Conservation (phyloP, 75 land plant genomes). For the Sequoia sempervirens region DNA sequence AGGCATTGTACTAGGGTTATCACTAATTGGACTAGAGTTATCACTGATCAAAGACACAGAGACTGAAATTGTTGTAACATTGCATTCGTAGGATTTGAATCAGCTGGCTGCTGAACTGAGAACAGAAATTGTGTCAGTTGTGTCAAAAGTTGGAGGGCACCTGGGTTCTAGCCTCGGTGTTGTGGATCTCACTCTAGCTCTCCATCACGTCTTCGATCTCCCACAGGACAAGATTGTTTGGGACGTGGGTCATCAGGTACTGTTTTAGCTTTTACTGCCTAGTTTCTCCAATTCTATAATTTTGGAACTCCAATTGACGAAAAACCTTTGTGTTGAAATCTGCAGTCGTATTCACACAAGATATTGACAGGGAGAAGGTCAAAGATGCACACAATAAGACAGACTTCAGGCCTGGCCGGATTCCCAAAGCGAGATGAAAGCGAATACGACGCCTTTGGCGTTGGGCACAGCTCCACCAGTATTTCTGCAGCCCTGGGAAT, state of each 20-base stretch:
- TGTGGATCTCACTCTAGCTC: constrained; percentile 76
- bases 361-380: constrained; percentile 44
- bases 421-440: constrained; percentile 45
- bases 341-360: constrained; percentile 46
- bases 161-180: constrained; percentile 75
- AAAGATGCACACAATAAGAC: constrained; percentile 38
- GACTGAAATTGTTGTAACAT: not conserved
- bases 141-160: constrained; percentile 83
- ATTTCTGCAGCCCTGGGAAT: constrained; percentile 64
- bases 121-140: constrained; percentile 58
- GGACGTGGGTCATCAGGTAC: constrained; percentile 75
- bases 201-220: constrained; percentile 80
- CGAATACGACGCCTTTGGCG: constrained; percentile 43
- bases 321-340: too few relatives aligned
- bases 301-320: too few relatives aligned
- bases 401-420: constrained; percentile 41
- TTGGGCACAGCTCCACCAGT: constrained; percentile 30
- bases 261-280: too few relatives aligned
- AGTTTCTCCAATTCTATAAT: too few relatives aligned
- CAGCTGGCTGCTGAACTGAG: constrained; percentile 70
- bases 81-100: constrained; percentile 54
- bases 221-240: constrained; percentile 83
- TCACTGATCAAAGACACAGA: too few relatives aligned
- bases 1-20: too few relatives aligned
- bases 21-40: not conserved